Percentiles rank a stretch among this genome's conserved stretches.
Evolutionary conservation across 208 protist genomes (phyloP).

Genomic region (Wallacemonas sp.): DNA sequence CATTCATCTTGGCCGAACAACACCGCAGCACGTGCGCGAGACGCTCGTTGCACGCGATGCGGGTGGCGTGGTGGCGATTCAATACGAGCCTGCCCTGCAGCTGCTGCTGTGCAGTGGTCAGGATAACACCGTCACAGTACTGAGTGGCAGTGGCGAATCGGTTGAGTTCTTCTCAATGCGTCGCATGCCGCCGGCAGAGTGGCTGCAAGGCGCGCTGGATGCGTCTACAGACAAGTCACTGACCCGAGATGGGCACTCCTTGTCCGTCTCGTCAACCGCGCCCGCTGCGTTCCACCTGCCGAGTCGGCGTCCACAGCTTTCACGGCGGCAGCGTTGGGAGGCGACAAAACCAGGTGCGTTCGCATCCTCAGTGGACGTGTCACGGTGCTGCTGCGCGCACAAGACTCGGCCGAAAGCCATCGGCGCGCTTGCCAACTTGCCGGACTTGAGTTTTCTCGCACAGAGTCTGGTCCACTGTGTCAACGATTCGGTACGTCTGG

Average conservation of each 20-base stretch:
- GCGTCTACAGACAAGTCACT: neutral
- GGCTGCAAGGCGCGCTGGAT: constrained; percentile 2
- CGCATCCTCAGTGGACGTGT: no score
- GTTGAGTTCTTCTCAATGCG: constrained; percentile 42
- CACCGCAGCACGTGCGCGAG: neutral
- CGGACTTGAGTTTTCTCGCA: neutral
- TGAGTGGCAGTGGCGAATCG: constrained; percentile 28
- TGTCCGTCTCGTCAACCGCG: neutral
- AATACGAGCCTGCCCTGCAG: constrained; percentile 38
- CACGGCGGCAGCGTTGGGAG: no score
- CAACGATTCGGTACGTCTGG: neutral
- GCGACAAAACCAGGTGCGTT: no score
- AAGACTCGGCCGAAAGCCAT: neutral
- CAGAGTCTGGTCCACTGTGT: neutral
- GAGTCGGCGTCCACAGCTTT: no score
- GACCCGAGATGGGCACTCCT: neutral
- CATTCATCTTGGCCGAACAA: neutral
- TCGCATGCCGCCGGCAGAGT: constrained; percentile 27
- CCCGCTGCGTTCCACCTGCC: neutral
- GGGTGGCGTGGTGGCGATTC: constrained; percentile 6
- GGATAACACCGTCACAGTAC: constrained; percentile 50
- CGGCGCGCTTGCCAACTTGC: neutral
- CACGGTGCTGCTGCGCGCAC: neutral
- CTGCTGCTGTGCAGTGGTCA: constrained; percentile 42
- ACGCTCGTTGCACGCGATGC: neutral